A percentile compares a stretch with the other conserved stretches of the same genome.
Evolutionary conservation across 2,329 filamentous ascomycete species (phyloP).

Genomic region (Huntiella savannae): DNA sequence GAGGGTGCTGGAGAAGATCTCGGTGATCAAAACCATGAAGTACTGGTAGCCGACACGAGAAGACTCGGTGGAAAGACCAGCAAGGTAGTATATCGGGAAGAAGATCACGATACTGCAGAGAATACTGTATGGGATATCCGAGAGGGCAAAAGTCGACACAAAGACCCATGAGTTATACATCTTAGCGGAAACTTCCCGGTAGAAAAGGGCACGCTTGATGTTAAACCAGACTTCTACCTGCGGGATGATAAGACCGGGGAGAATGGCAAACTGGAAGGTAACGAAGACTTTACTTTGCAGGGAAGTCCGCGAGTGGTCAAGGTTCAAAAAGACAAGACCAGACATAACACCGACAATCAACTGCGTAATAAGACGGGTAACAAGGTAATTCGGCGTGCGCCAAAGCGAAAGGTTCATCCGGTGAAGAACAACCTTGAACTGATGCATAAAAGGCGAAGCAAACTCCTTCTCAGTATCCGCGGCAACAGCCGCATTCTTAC

Average conservation of each 20-base stretch:
- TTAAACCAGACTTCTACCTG: constrained; percentile 71
- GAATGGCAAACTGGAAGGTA: constrained; percentile 74
- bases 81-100: constrained; percentile 68
- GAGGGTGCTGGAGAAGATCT: constrained; percentile 66
- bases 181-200: constrained; percentile 69
- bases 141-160: constrained; percentile 55
- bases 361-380: constrained; percentile 74
- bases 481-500: constrained; percentile 32
- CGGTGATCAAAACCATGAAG: constrained; percentile 65
- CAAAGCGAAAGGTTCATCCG: constrained; percentile 66
- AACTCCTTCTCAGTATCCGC: constrained; percentile 52
- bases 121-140: constrained; percentile 69
- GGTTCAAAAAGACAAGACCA: constrained; percentile 59
- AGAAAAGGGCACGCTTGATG: constrained; percentile 61
- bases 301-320: constrained; percentile 55
- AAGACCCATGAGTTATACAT: constrained; percentile 73
- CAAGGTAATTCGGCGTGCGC: constrained; percentile 75
- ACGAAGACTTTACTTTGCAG: constrained; percentile 78
- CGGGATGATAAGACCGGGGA: constrained; percentile 64
- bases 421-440: constrained; percentile 54
- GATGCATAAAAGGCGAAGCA: constrained; percentile 60
- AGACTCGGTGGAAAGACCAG: constrained; percentile 45
- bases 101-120: constrained; percentile 68
- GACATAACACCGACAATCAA: constrained; percentile 59
- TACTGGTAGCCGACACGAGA: constrained; percentile 69